Base-by-base conservation (phyloP, 352 stramenopile genomes). In the Phytophthora idaei region DNA sequence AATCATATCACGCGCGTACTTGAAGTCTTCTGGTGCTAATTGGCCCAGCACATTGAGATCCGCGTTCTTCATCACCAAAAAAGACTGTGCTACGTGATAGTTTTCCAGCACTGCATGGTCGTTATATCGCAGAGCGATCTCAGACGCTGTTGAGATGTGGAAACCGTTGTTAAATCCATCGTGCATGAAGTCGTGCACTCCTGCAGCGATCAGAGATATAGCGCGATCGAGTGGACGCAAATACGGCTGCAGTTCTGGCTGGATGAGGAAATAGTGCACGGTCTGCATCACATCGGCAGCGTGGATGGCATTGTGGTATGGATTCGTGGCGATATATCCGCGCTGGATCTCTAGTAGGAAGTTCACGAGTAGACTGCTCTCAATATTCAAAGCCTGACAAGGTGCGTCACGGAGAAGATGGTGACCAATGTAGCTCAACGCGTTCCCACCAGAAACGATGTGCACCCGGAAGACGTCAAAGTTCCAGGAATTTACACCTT, bases 111-210 rank as follows among this genome's bases (percentile, higher is more conserved):
- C 90, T 4, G 86, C 85, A 52, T 93, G 86, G 67, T 97, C 91
- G 49, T 95, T 96, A 73, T 97, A 97, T 8, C 87, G 82, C 27
- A 97, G 64, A 6, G 91, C 89, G 31, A 97, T 90, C 64, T 96
- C 89, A 3, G 87, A 95, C 10, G 83, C 84, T 7, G 87, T 92
- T 15, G 78, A 89, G 51, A 97, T 94, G 64, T 96, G 89, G 46
- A 97, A 97, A 31, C 82, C 88, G 66, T 97, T 96, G 72, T 95
- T 97, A 56, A 94, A 94, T 7, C 90, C 90, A 48, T 95, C 88
- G 65, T 97, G 90, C 72, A 89, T 93, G 64, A 95, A 96, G 57
- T 97, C 90, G 68, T 97, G 90, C 47, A 97, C 90, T 4, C 76
- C 84, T 4, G 90, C 90, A 3, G 87, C 81, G 44, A 97, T 74